Percentiles rank a stretch among this genome's conserved stretches.
phyloP scores from a whole-genome alignment of 306 rosid species.

The Lithocarpus polystachyus region DNA sequence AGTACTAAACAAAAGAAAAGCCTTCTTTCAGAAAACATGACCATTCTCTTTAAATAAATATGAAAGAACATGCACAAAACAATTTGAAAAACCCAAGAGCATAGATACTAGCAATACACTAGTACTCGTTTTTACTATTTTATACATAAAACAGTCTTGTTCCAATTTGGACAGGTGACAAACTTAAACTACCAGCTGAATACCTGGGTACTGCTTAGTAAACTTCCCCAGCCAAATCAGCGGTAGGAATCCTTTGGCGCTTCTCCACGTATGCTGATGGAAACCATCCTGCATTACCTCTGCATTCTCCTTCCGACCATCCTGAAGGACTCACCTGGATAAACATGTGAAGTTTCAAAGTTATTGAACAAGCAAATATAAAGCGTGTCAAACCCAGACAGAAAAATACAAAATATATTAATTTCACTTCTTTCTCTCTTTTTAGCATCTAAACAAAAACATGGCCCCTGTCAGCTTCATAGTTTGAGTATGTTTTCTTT shows the following conservation, averaged over 20 bases:
- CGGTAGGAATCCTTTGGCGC: conserved; percentile 76
- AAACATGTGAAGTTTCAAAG: conserved; percentile 18
- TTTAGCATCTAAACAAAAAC: neutral
- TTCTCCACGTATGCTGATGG: conserved; percentile 80
- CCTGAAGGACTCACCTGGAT: conserved; percentile 72
- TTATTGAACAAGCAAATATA: neutral
- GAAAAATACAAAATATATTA: neutral
- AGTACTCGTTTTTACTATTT: neutral
- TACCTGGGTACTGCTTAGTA: conserved; percentile 32
- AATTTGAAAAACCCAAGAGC: neutral
- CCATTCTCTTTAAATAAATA: neutral
- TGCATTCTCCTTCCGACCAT: conserved; percentile 99
- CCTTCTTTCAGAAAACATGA: neutral
- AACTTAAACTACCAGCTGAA: conserved; percentile 12
- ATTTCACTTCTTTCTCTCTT: neutral
- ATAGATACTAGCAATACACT: neutral
- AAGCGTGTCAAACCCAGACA: neutral
- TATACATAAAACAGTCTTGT: neutral
- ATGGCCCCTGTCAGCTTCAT: neutral
- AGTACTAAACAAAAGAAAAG: neutral
- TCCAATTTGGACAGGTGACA: conserved; percentile 20
- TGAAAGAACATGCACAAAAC: conserved; percentile 10
- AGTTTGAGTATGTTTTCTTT: neutral
- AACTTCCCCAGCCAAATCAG: conserved; percentile 46
- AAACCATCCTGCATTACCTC: conserved; percentile 91